Evolutionary conservation across 2,329 filamentous ascomycete species (phyloP), one percentile per base, ranked within the genome.

Genomic region (Septoria linicola): DNA sequence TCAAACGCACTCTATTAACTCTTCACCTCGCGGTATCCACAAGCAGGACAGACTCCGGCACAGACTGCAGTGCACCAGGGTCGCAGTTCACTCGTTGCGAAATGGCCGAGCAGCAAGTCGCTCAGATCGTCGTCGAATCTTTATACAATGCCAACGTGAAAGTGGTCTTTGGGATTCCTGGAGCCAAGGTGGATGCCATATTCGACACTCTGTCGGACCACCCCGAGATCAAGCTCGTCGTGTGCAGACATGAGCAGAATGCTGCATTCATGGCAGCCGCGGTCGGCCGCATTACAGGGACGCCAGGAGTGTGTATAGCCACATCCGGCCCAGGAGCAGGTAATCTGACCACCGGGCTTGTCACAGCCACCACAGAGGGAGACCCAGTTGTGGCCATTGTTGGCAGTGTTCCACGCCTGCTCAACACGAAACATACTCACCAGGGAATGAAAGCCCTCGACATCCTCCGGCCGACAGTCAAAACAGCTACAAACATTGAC

Each of bases 211-310:
- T 77, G 3, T 51, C 66, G 42, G 74, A 76, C 61, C 73, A 75
- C 48, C 70, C 73, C 1, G 72, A 76, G 52, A 76, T 77, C 63
- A 68, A 69, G 51, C 66, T 77, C 13, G 65, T 77, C 19, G 71
- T 77, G 10, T 75, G 73, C 51, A 68, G 75, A 13, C 75, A 77
- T 55, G 75, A 77, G 58, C 75, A 77, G 50, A 77, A 77, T 58
- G 74, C 74, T 13, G 74, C 74, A 5, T 75, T 77, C 63, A 77
- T 77, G 66, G 74, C 75, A 16, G 73, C 72, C 2, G 75, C 73
- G 0, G 65, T 73, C 17, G 75, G 75, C 8, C 66, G 73, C 23
- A 71, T 77, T 51, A 76, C 73, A 1, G 74, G 73, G 14, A 64
- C 65, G 2, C 73, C 74, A 3, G 74, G 74, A 8, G 74, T 76